Percentiles rank a stretch among this genome's conserved stretches.
phyloP scores from a whole-genome alignment of 352 stramenopile genomes.

The Globisporangium megalacanthum region DNA sequence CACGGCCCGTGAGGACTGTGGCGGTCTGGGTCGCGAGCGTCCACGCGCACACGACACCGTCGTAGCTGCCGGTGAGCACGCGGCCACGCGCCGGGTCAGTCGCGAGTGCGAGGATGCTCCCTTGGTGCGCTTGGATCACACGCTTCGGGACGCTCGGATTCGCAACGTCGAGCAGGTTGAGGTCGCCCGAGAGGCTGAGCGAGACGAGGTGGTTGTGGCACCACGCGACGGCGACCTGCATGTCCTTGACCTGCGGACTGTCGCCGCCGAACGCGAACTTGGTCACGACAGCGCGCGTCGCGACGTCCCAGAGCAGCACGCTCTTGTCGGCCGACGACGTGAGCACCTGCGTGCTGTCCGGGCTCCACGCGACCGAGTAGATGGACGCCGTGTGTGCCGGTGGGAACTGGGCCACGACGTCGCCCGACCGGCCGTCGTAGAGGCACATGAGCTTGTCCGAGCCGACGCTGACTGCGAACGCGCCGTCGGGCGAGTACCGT shows the following conservation, averaged over 20 bases:
- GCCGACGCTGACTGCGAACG: slow-evolving; percentile 88
- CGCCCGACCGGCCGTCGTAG: slow-evolving; percentile 92
- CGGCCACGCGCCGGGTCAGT: slow-evolving; percentile 61
- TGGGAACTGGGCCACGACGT: slow-evolving; percentile 78
- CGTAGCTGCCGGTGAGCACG: slow-evolving; percentile 92
- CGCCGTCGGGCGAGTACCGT: slow-evolving; percentile 90
- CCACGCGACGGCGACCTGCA: slow-evolving; percentile 73
- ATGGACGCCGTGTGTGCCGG: slow-evolving; percentile 89
- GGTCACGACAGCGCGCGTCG: slow-evolving; percentile 55
- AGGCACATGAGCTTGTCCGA: slow-evolving; percentile 94
- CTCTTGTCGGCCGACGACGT: slow-evolving; percentile 97
- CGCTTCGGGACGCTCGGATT: slow-evolving; percentile 69
- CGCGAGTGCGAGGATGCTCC: slow-evolving; percentile 86
- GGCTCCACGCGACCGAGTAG: slow-evolving; percentile 93
- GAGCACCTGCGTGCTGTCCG: slow-evolving; percentile 86
- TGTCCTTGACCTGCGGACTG: slow-evolving; percentile 75
- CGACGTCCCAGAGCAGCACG: slow-evolving; percentile 90
- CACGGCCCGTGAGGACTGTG: slow-evolving; percentile 29
- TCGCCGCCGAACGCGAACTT: slow-evolving; percentile 68
- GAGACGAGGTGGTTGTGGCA: slow-evolving; percentile 76
- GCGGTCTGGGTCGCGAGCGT: slow-evolving; percentile 40
- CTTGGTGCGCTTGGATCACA: slow-evolving; percentile 88
- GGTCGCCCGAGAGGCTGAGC: slow-evolving; percentile 77
- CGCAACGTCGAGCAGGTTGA: slow-evolving; percentile 72
- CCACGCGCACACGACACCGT: slow-evolving; percentile 92